These are phyloP conservation scores for Incumbomyces delicatus DNA, from an alignment of 2,329 filamentous ascomycete genomes.

Conservation along the genomic window DNA sequence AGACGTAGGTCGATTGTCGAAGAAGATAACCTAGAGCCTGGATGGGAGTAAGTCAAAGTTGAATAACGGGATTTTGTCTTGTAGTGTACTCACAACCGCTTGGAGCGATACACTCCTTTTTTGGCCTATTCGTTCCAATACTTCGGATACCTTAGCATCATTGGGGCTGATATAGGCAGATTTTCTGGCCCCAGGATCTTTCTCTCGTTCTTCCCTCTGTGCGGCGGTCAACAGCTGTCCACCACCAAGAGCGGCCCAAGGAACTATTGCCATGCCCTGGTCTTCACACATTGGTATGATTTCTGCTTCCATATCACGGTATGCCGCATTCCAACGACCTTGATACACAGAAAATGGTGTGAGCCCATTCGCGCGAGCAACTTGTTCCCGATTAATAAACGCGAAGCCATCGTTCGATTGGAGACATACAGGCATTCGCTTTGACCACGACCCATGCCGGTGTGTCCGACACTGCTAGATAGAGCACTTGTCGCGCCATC, in stretches of 20 bases:
- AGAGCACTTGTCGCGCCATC: slow-evolving; percentile 52
- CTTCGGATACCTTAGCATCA: too few relatives aligned
- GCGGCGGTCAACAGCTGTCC: slow-evolving; percentile 39
- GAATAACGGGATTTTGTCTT: slow-evolving; percentile 4
- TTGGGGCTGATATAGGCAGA: too few relatives aligned
- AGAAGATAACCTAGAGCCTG: slow-evolving; percentile 44
- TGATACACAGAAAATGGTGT: slow-evolving; percentile 61
- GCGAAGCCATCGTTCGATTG: too few relatives aligned
- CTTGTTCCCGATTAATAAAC: too few relatives aligned
- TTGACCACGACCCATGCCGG: slow-evolving; percentile 52
- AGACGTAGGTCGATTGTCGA: slow-evolving; percentile 43
- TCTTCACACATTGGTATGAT: slow-evolving; percentile 55
- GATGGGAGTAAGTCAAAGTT: too few relatives aligned
- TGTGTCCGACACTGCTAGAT: slow-evolving; percentile 57
- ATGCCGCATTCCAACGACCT: slow-evolving; percentile 50
- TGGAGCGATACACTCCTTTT: too few relatives aligned
- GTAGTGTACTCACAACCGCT: too few relatives aligned
- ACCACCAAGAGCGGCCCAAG: slow-evolving; percentile 45
- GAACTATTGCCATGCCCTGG: slow-evolving; percentile 52
- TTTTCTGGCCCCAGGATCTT: slow-evolving; percentile 14
- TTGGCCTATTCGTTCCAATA: too few relatives aligned
- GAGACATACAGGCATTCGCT: slow-evolving; percentile 43
- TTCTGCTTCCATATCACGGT: slow-evolving; percentile 58
- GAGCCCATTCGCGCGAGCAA: slow-evolving; percentile 58
- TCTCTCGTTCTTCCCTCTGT: slow-evolving; percentile 24